Evolutionary conservation across 2,329 filamentous ascomycete species (phyloP), one percentile per base, ranked within the genome.

Genomic region (Colletotrichum chrysophilum): DNA sequence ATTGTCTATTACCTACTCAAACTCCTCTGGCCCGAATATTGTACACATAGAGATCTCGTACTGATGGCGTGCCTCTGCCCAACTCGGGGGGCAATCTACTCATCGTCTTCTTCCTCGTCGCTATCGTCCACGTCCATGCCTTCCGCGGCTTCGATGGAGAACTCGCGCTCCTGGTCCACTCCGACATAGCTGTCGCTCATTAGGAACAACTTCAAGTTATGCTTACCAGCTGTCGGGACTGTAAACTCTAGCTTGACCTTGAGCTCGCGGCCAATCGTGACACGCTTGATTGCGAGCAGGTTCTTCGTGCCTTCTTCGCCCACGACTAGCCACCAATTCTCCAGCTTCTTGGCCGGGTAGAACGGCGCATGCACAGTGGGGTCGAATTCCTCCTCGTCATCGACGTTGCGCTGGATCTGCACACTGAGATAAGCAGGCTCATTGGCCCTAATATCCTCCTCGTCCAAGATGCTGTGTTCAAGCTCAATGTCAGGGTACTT

Each of bases 271-370:
- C 93, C 94, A 78, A 99, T 94, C 2, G 96, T 98, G 76, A 99
- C 93, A 79, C 96, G 92, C 90, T 98, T 99, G 88, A 98, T 98
- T 4, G 95, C 96, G 74, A 98, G 88, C 77, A 99, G 88, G 78
- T 90, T 96, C 88, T 95, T 96, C 55, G 94, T 95, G 83, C 92
- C 94, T 86, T 98, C 96, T 80, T 98, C 96, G 34, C 96, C 96
- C 38, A 99, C 95, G 24, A 99, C 95, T 71, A 99, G 87, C 97
- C 97, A 99, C 96, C 96, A 99, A 83, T 97, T 98, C 89, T 99
- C 97, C 88, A 95, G 94, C 90, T 99, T 99, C 84, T 94, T 94
- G 66, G 85, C 89, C 1, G 97, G 96, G 83, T 97, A 99, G 89
- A 98, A 99, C 1, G 97, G 97, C 67, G 96, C 96, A 83, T 98